Evolutionary conservation across 2,329 filamentous ascomycete species (phyloP), one percentile per base, ranked within the genome.

Genomic region (Colletotrichum sp.): DNA sequence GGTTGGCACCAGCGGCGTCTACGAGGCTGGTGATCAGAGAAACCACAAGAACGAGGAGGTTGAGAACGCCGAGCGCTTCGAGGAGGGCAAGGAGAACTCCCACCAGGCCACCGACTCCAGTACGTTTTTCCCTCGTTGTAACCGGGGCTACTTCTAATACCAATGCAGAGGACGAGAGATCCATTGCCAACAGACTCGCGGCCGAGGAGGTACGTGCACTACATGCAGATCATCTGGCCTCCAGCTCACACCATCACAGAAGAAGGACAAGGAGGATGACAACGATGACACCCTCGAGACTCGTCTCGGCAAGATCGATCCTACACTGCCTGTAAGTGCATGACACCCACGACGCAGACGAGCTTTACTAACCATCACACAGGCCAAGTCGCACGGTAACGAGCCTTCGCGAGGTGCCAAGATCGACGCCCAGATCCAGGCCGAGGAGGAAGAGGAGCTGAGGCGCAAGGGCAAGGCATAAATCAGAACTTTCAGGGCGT

Each of bases 21-120:
- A 97, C 86, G 94, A 96, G 86, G 93, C 90, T 73, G 93, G 92
- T 75, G 95, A 97, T 86, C 95, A 97, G 89, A 90, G 91, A 80
- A 95, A 92, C 83, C 83, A 86, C 77, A 90, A 91, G 77, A 82
- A 90, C 75, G 88, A 90, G 3, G 73, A 76, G 81, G 61, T 82
- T 11, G 85, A 89, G 49, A 83, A 89, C 36, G 87, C 89, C 25
- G 87, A 90, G 68, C 89, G 92, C 76, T 97, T 91, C 87, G 87
- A 96, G 77, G 93, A 96, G 87, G 95, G 95, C 80, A 88, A 93
- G 83, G 84, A 89, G 75, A 88, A 94, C 83, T 93, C 93, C 69
- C 95, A 98, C 85, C 84, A 89, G 77, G 88, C 89, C 78, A 89
- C 90, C 71, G 94, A 97, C 83, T 92, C 95, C 66, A 96, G 94